Conservation (phyloP, 352 stramenopile genomes). For the Globisporangium spinosum region DNA sequence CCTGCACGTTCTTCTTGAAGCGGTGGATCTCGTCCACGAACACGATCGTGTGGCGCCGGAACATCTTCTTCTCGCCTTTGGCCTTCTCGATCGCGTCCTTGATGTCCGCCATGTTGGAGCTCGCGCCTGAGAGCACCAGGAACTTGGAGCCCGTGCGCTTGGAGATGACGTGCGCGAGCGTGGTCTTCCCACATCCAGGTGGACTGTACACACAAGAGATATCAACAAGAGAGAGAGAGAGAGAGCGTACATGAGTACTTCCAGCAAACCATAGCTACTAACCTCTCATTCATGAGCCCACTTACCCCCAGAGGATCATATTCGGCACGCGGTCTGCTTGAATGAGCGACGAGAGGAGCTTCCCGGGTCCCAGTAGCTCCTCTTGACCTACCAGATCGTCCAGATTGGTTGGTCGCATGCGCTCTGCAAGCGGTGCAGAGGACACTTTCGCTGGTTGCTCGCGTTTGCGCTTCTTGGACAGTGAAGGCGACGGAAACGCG, state of each 20-base stretch:
- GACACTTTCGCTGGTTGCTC: conserved; percentile 22
- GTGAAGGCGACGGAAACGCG: conserved; percentile 1
- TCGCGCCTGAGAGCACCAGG: conserved; percentile 65
- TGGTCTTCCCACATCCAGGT: conserved; percentile 87
- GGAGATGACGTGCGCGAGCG: conserved; percentile 73
- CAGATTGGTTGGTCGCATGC: conserved; percentile 61
- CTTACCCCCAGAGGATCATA: conserved; percentile 85
- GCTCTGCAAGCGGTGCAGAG: conserved; percentile 60
- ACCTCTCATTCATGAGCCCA: conserved; percentile 3
- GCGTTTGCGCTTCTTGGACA: conserved; percentile 56
- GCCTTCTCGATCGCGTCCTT: conserved; percentile 75
- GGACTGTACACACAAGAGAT: conserved; percentile 29
- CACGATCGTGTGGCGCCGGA: conserved; percentile 66
- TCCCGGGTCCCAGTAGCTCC: conserved; percentile 56
- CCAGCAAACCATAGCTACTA: neutral
- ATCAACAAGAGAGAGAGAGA: neutral
- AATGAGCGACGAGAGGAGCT: conserved; percentile 59
- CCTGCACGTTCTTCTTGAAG: conserved; percentile 87
- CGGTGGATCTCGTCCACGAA: conserved; percentile 89
- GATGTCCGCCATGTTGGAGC: conserved; percentile 67
- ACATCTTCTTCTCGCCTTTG: conserved; percentile 54
- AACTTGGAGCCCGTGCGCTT: conserved; percentile 68
- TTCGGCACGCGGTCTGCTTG: conserved; percentile 69
- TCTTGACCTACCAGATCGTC: conserved; percentile 68
- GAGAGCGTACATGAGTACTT: conserved; percentile 3